phyloP scores from a whole-genome alignment of 495 filamentous ascomycete species.

The Penicillium coffeae region DNA sequence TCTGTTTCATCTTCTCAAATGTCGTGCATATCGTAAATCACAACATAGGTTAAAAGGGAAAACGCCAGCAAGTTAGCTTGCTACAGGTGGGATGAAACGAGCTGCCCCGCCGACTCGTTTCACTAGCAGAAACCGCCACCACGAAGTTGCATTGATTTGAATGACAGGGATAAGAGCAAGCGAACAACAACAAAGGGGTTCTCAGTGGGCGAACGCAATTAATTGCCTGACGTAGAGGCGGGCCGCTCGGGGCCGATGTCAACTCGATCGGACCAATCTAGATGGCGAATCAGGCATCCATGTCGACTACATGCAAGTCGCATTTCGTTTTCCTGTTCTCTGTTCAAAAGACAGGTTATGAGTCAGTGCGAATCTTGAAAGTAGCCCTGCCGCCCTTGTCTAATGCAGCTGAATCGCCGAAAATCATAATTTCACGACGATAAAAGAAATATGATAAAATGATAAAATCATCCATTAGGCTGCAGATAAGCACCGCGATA shows the following conservation, averaged over 20 bases:
- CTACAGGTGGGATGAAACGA: constrained; percentile 9
- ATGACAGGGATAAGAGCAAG: background rate
- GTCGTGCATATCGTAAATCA: constrained; percentile 16
- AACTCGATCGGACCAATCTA: background rate
- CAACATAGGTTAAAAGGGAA: background rate
- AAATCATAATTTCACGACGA: too few species aligned
- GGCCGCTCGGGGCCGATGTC: background rate
- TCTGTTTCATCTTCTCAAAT: constrained; percentile 21
- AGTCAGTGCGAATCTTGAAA: too few species aligned
- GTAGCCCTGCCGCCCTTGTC: too few species aligned
- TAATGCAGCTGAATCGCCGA: too few species aligned
- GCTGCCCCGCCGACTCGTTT: constrained; percentile 15
- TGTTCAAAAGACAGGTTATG: too few species aligned
- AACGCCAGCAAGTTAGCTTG: background rate
- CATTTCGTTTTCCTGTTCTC: too few species aligned
- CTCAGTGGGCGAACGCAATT: background rate
- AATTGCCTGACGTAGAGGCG: background rate
- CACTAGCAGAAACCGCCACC: constrained; percentile 8
- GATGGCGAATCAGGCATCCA: background rate
- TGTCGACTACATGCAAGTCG: background rate
- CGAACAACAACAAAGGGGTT: background rate
- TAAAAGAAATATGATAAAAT: too few species aligned
- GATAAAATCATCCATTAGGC: too few species aligned
- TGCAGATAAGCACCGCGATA: too few species aligned
- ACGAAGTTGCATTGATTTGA: background rate